Evolutionary conservation across 257 asterid genomes (phyloP).

Genomic region (Anisodus acutangulus): DNA sequence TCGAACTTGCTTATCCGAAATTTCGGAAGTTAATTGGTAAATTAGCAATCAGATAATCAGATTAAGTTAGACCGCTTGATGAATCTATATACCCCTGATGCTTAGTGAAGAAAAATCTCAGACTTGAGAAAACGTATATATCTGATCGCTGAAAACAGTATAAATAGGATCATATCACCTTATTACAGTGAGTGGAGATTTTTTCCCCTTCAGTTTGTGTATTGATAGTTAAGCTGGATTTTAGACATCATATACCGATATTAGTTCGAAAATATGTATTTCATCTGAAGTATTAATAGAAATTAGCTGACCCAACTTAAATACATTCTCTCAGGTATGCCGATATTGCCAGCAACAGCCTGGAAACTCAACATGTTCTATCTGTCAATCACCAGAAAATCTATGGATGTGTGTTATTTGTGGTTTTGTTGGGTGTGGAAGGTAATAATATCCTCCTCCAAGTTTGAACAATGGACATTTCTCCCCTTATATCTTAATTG

Average conservation of each 20-base stretch:
- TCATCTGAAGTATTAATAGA: conserved; percentile 29
- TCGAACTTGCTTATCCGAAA: neutral
- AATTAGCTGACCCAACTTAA: conserved; percentile 34
- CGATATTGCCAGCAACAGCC: conserved; percentile 99
- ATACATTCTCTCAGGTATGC: conserved; percentile 69
- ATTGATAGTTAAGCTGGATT: neutral
- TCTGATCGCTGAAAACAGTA: neutral
- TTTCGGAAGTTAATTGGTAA: neutral
- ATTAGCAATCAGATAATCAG: conserved; percentile 6
- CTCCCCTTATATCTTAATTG: neutral
- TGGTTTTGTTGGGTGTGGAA: conserved; percentile 94
- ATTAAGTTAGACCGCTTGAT: neutral
- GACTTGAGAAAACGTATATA: neutral
- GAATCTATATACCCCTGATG: conserved; percentile 9
- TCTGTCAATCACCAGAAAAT: conserved; percentile 85
- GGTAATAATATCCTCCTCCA: conserved; percentile 48
- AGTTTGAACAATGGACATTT: neutral
- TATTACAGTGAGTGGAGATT: neutral
- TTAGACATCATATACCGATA: neutral
- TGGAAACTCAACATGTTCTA: conserved; percentile 80
- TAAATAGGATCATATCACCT: neutral
- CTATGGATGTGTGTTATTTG: conserved; percentile 99
- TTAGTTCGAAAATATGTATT: conserved; percentile 32
- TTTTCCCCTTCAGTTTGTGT: conserved; percentile 11
- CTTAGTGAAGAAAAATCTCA: conserved; percentile 18